Base-by-base conservation (phyloP, 2,329 filamentous ascomycete genomes). In the Fusarium sp. region DNA sequence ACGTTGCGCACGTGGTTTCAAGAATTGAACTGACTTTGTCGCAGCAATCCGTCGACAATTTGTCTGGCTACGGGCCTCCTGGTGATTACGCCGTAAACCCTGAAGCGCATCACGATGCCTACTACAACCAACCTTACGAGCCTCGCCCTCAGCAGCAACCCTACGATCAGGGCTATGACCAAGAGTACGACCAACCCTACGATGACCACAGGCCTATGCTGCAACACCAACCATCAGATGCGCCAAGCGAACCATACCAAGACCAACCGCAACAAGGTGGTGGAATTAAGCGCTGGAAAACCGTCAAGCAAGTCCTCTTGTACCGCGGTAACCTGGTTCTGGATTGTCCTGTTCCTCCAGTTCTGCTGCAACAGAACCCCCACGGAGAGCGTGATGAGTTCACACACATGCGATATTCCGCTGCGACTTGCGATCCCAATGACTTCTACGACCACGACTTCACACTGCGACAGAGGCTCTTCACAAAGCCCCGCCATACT, bases 261-360 rank as follows among this genome's bases (percentile, higher is more conserved):
- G 88, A 88, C 61, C 82, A 85, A 23, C 82, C 80, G 30, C 82
- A 78, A 69, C 80, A 72, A 63, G 88, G 85, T 2, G 74, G 73
- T 25, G 81, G 80, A 21, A 91, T 98, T 75, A 92, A 94, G 82
- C 89, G 96, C 81, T 98, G 94, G 94, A 99, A 98, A 87, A 99
- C 96, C 0, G 96, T 99, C 54, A 99, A 98, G 84, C 94, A 98
- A 85, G 96, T 99, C n/a, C 92, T 97, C 78, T 85, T 99, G 60
- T 99, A 97, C 87, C 93, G 97, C 75, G 96, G 96, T 73, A 99
- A 99, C 83, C 89, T 99, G 78, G 95, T 99, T 42, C 91, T 99
- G 7, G 96, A 99, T 82, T 99, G 96, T 80, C 96, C 96, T 0
- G 94, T 99, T 65, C 96, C 96, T 1, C 96, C 96, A 0, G 90